A percentile compares a stretch with the other conserved stretches of the same genome.
Evolutionary conservation across 208 protist genomes (phyloP).

Genomic region (Leishmania arabica): DNA sequence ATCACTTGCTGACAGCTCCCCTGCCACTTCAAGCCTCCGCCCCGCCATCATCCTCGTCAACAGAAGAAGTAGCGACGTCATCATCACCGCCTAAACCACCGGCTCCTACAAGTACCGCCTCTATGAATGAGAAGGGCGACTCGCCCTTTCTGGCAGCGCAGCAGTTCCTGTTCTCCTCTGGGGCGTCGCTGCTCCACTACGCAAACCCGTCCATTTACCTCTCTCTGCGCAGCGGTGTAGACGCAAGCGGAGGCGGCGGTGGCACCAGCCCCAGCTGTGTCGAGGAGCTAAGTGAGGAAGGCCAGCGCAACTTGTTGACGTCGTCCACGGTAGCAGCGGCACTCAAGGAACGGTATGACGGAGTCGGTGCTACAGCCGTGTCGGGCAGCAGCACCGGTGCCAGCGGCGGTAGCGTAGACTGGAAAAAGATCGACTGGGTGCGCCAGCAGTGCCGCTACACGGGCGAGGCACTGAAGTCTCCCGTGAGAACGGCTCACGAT

Average conservation of each 20-base stretch:
- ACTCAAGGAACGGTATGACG: constrained; percentile 23
- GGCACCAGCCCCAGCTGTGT: not conserved
- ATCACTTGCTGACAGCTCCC: not conserved
- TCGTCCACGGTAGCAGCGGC: constrained; percentile 8
- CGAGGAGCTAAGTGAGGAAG: constrained; percentile 19
- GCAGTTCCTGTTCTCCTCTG: constrained; percentile 24
- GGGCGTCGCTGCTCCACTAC: constrained; percentile 21
- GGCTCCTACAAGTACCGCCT: not conserved
- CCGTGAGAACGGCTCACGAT: not conserved
- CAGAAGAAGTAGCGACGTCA: not conserved
- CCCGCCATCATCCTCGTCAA: not conserved
- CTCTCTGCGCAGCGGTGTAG: constrained; percentile 7
- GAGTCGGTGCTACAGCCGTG: not conserved
- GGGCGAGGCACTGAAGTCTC: constrained; percentile 12
- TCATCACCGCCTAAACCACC: not conserved
- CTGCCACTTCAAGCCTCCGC: not conserved
- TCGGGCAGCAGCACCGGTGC: not conserved
- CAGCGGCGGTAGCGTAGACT: constrained; percentile 11
- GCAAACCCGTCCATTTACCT: constrained; percentile 22
- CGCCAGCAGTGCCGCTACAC: constrained; percentile 39
- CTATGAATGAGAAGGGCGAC: not conserved
- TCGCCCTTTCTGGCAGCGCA: constrained; percentile 24
- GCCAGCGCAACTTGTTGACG: constrained; percentile 19
- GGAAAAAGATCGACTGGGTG: constrained; percentile 29
- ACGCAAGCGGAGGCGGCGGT: not conserved